Evolutionary conservation across 2,329 filamentous ascomycete species (phyloP), one percentile per base, ranked within the genome.

Genomic region (Monosporascus sp.): DNA sequence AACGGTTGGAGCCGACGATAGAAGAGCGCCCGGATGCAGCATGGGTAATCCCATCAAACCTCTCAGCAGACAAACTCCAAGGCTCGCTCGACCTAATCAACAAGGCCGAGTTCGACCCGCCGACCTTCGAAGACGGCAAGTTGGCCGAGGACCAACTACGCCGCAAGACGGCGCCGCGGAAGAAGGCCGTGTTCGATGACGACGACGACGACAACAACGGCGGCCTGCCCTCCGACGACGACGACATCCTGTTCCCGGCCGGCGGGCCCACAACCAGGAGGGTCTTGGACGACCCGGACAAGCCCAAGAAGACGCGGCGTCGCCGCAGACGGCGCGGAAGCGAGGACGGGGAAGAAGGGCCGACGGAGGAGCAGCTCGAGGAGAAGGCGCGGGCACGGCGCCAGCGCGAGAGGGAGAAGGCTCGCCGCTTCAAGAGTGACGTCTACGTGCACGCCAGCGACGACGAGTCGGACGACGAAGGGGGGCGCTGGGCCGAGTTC

Each of bases 401-500:
- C 51, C 77, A 85, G 50, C 87, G 82, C 59, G 85, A 96, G 59
- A 74, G 82, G n/a, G 90, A 92, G 63, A 91, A 91, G 70, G 79
- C 84, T 48, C 76, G 77, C 35, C 88, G 87, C 66, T 88, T 94
- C 72, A 97, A 97, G 76, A 95, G 89, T 63, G 85, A 86, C 24
- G 72, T 93, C 39, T 93, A 85, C 63, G 88, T 99, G 49, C 82
- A 87, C 53, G 85, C 87, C 38, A 90, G 88, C 60, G 94, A 97
- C 66, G 94, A 97, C 50, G 91, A 96, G 60, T 86, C 81, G n/a
- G 90, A 96, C 63, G 84, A 81, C 37, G 90, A 91, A 52, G 82
- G 89, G 17, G 77, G 78, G 48, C 70, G 75, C 67, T 67, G 65
- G 65, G 57, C 61, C 22, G 83, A 81, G 20, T 97, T 97, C 71